phyloP scores from a whole-genome alignment of 495 filamentous ascomycete species.

The Penicillium dipodomyicola region DNA sequence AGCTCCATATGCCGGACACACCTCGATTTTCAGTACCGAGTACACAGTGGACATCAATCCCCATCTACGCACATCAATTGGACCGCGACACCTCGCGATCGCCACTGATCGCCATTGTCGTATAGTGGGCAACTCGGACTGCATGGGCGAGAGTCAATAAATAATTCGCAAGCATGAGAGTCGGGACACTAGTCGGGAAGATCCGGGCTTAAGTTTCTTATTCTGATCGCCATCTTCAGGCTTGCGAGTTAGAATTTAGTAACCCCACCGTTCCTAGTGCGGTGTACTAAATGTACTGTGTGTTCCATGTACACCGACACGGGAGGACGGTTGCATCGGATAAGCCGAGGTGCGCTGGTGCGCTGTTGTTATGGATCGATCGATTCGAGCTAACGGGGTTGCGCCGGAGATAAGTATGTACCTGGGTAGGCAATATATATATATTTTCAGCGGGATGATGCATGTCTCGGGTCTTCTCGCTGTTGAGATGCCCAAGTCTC shows the following conservation, averaged over 20 bases:
- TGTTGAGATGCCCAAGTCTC: not conserved
- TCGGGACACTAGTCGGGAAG: not conserved
- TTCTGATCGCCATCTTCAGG: not conserved
- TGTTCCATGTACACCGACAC: not conserved
- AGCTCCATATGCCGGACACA: not conserved
- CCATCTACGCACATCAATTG: not conserved
- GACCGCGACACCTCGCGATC: not conserved
- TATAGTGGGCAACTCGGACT: not conserved
- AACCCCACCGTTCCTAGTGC: not conserved
- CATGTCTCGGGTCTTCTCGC: not conserved
- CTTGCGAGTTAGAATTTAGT: not conserved
- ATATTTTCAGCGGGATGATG: not conserved
- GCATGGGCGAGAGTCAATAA: not conserved
- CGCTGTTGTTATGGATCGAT: not conserved
- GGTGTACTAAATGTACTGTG: not conserved
- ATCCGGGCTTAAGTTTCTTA: not conserved
- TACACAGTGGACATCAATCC: not conserved
- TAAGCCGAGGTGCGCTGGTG: not conserved
- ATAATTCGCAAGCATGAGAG: not conserved
- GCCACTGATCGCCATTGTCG: not conserved
- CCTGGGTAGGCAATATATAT: slow-evolving; percentile 4
- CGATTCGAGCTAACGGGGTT: not conserved
- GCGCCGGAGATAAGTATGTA: slow-evolving; percentile 1
- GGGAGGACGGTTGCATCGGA: not conserved
- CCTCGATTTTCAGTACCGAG: not conserved